phyloP scores from a whole-genome alignment of 148 eudicot genomes.

The Nepenthes mirabilis region DNA sequence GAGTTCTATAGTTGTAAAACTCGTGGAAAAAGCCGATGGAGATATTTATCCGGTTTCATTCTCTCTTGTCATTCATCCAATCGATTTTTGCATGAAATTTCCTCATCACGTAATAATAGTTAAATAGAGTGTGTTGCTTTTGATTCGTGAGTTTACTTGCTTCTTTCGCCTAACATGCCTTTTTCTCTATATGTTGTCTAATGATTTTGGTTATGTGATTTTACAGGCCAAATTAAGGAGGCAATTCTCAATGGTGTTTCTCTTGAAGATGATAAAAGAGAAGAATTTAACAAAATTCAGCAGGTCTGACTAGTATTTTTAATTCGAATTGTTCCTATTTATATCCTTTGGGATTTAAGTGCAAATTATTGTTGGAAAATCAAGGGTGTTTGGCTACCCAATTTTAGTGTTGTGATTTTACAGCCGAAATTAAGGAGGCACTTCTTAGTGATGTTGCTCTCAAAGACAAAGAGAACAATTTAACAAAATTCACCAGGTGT shows the following conservation, averaged over 20 bases:
- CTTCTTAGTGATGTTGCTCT: too few species aligned
- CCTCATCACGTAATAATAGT: too few species aligned
- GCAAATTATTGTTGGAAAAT: too few species aligned
- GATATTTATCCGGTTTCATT: not conserved
- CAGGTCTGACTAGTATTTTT: slow-evolving; percentile 41
- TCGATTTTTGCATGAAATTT: too few species aligned
- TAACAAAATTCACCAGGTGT: too few species aligned
- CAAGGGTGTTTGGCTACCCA: too few species aligned
- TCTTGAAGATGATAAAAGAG: slow-evolving; percentile 84
- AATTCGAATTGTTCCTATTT: not conserved
- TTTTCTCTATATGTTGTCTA: not conserved
- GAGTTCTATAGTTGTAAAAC: too few species aligned
- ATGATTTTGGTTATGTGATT: slow-evolving; percentile 5
- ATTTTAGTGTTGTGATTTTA: too few species aligned
- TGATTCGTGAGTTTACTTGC: not conserved
- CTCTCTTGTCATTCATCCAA: not conserved
- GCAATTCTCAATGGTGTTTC: slow-evolving; percentile 83
- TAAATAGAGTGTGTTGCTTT: not conserved
- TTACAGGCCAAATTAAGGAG: slow-evolving; percentile 79
- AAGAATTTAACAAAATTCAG: slow-evolving; percentile 72
- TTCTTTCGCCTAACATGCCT: not conserved
- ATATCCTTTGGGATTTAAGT: not conserved
- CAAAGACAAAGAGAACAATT: too few species aligned
- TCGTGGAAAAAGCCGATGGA: too few species aligned
- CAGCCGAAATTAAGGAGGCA: too few species aligned